These are phyloP conservation scores for Plantago coronopus DNA, from an alignment of 305 asterid species.

Conservation along the genomic window DNA sequence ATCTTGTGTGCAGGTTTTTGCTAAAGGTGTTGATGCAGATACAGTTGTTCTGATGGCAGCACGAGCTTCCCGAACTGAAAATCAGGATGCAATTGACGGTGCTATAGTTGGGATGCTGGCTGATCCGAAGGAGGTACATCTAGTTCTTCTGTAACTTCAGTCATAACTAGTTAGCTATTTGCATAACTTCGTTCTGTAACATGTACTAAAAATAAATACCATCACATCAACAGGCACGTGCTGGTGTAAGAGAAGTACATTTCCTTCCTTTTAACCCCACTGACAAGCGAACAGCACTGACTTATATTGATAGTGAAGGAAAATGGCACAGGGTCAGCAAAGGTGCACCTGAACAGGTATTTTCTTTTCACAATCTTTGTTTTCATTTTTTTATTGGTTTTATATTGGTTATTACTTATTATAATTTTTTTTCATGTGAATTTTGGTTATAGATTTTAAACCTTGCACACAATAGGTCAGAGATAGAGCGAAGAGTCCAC, in stretches of 20 bases:
- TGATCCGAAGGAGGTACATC: slow-evolving; percentile 89
- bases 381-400: not conserved
- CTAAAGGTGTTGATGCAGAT: slow-evolving; percentile 84
- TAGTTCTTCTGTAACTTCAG: not conserved
- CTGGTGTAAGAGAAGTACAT: slow-evolving; percentile 69
- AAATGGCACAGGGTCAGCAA: slow-evolving; percentile 81
- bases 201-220: slow-evolving; percentile 19
- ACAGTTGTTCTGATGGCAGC: slow-evolving; percentile 98
- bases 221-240: slow-evolving; percentile 68
- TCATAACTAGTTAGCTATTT: not conserved
- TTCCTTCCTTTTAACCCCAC: slow-evolving; percentile 84
- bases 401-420: slow-evolving; percentile 23
- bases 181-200: slow-evolving; percentile 5
- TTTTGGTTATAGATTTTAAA: slow-evolving; percentile 48
- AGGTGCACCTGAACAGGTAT: slow-evolving; percentile 90
- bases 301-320: slow-evolving; percentile 63
- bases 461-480: slow-evolving; percentile 63
- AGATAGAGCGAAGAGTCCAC: slow-evolving; percentile 71
- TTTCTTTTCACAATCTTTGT: slow-evolving; percentile 5
- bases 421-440: not conserved
- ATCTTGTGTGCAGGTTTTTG: slow-evolving; percentile 51
- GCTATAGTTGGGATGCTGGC: slow-evolving; percentile 97
- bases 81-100: slow-evolving; percentile 93
- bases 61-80: slow-evolving; percentile 90
- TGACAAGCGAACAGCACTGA: slow-evolving; percentile 76